A percentile compares a stretch with the other conserved stretches of the same genome.
phyloP scores from a whole-genome alignment of 2,329 filamentous ascomycete genomes.

The Karstenula rhodostoma region DNA sequence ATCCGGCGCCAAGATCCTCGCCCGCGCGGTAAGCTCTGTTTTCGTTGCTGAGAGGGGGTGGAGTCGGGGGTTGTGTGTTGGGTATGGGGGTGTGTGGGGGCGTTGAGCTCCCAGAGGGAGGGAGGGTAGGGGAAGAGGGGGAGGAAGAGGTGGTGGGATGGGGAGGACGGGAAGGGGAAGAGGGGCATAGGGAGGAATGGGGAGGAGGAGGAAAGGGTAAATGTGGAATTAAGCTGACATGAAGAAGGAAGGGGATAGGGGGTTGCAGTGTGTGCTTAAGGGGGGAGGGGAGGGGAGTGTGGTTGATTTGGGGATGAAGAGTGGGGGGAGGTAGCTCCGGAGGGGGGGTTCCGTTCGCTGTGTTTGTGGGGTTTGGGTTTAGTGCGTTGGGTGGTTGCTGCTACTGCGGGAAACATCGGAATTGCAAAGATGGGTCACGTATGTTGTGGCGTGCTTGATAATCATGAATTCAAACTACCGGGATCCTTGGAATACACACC shows the following conservation, averaged over 20 bases:
- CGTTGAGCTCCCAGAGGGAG: neutral
- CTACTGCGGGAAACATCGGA: no score
- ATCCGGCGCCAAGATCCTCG: neutral
- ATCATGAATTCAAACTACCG: no score
- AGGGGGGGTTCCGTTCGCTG: no score
- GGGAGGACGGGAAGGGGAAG: neutral
- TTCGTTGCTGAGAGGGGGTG: neutral
- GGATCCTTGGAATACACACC: no score
- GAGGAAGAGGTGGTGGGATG: no score
- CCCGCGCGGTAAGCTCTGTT: slow-evolving; percentile 6
- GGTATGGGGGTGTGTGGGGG: slow-evolving; percentile 10
- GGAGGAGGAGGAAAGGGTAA: neutral
- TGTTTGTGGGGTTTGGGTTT: no score
- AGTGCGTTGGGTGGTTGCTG: no score
- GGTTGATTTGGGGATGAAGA: neutral
- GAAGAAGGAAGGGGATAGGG: slow-evolving; percentile 8
- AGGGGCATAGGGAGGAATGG: neutral
- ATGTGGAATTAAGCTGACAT: slow-evolving; percentile 1
- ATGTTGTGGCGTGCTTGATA: no score
- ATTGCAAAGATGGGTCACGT: no score
- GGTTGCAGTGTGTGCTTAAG: slow-evolving; percentile 3
- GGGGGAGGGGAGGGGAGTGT: slow-evolving; percentile 12
- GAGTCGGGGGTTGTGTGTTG: neutral
- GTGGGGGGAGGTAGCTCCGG: no score
- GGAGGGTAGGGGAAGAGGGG: neutral